Conservation (phyloP, 495 filamentous ascomycete species). For the Staphylotrichum longicolle region DNA sequence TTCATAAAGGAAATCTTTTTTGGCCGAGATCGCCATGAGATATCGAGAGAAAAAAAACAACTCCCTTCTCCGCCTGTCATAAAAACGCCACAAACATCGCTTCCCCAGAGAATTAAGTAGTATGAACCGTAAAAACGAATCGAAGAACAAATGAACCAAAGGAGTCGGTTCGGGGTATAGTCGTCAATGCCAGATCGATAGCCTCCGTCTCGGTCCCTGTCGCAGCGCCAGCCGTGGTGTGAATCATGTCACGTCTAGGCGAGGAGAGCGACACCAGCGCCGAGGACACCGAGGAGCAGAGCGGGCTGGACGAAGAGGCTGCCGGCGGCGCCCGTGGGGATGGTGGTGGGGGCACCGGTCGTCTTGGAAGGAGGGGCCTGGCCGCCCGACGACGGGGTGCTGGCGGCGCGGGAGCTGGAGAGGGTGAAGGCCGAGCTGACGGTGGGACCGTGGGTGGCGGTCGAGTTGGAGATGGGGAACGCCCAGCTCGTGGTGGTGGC, state of each 20-base stretch:
- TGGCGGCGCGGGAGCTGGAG: constrained; percentile 28
- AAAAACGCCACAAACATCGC: constrained; percentile 33
- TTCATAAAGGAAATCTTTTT: too few species aligned
- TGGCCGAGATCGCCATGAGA: constrained; percentile 16
- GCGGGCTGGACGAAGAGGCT: constrained; percentile 41
- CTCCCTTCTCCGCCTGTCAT: not conserved
- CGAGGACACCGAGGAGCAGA: constrained; percentile 43
- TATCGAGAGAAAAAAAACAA: constrained; percentile 19
- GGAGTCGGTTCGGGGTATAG: constrained; percentile 6
- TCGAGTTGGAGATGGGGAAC: constrained; percentile 41
- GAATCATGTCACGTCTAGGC: constrained; percentile 28
- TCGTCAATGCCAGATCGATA: constrained; percentile 18
- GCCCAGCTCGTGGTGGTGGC: constrained; percentile 26
- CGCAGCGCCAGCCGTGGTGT: too few species aligned
- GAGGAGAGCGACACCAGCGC: constrained; percentile 43
- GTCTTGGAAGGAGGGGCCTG: constrained; percentile 5
- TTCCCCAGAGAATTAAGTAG: constrained; percentile 26
- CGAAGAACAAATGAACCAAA: constrained; percentile 10
- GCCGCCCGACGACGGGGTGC: constrained; percentile 24
- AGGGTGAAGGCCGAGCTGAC: constrained; percentile 33
- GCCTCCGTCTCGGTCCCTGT: not conserved
- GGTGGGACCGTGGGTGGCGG: constrained; percentile 38
- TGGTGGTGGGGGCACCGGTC: constrained; percentile 23
- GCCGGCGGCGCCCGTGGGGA: constrained; percentile 37
- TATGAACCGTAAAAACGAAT: constrained; percentile 16